Evolutionary conservation across 306 rosid genomes (phyloP).

Genomic region (Rosa persica): DNA sequence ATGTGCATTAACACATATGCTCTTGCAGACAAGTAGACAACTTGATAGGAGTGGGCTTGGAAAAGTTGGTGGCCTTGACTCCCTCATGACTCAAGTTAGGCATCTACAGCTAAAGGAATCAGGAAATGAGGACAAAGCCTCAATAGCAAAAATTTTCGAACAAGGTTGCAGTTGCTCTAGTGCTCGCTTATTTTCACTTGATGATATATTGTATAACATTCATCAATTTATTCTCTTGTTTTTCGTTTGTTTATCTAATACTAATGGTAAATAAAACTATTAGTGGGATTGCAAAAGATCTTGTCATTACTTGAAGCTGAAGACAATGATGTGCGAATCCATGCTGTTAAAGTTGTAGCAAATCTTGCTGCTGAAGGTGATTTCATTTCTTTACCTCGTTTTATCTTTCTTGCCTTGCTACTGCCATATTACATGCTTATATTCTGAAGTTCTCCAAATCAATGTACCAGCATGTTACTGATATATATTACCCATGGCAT

Average conservation of each 20-base stretch:
- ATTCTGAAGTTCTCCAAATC: background rate
- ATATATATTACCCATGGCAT: background rate
- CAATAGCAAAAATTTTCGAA: slow-evolving; percentile 94
- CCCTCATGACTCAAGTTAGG: slow-evolving; percentile 66
- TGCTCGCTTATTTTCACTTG: slow-evolving; percentile 22
- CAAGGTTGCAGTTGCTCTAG: slow-evolving; percentile 63
- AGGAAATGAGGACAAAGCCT: slow-evolving; percentile 81
- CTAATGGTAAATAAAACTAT: slow-evolving; percentile 32
- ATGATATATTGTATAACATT: slow-evolving; percentile 4
- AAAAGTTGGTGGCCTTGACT: slow-evolving; percentile 54
- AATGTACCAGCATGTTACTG: background rate
- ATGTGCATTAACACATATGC: slow-evolving; percentile 18
- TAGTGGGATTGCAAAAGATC: slow-evolving; percentile 98
- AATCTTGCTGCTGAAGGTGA: slow-evolving; percentile 99
- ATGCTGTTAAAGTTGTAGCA: slow-evolving; percentile 99
- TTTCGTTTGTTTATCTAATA: slow-evolving; percentile 17
- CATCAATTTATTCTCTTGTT: slow-evolving; percentile 19
- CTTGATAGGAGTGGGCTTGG: slow-evolving; percentile 55
- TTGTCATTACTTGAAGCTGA: slow-evolving; percentile 96
- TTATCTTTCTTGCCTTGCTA: background rate
- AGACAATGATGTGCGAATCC: slow-evolving; percentile 88
- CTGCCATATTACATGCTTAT: background rate
- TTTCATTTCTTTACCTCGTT: slow-evolving; percentile 6
- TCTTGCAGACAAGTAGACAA: slow-evolving; percentile 61
- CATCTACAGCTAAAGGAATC: slow-evolving; percentile 55